Evolutionary conservation across 2,329 filamentous ascomycete species (phyloP).

Genomic region (Apiospora sp.): DNA sequence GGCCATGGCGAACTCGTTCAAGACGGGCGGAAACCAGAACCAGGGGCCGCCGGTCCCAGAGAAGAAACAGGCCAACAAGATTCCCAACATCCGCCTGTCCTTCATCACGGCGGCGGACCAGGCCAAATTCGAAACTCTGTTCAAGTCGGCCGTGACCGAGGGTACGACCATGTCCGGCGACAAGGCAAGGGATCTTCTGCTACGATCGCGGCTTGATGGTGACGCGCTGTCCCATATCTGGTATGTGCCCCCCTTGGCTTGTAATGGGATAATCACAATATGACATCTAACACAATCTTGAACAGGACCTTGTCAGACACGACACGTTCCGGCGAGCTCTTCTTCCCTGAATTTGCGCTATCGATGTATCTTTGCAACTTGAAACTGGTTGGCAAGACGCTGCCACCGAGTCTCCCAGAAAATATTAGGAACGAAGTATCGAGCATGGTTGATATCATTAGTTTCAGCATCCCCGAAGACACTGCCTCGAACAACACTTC

Average conservation of each 20-base stretch:
- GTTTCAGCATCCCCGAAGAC: slow-evolving; percentile 87
- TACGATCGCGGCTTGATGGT: slow-evolving; percentile 88
- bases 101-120: slow-evolving; percentile 97
- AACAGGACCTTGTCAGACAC: slow-evolving; percentile 89
- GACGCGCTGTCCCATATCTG: slow-evolving; percentile 92
- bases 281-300: slow-evolving; percentile 33
- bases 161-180: slow-evolving; percentile 88
- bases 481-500: slow-evolving; percentile 70
- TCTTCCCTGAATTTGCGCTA: slow-evolving; percentile 96
- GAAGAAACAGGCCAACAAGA: slow-evolving; percentile 71
- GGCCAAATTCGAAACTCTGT: slow-evolving; percentile 95
- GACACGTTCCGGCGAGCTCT: slow-evolving; percentile 92
- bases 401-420: slow-evolving; percentile 80
- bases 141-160: slow-evolving; percentile 92
- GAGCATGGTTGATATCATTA: slow-evolving; percentile 99
- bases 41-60: slow-evolving; percentile 55
- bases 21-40: slow-evolving; percentile 54
- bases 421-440: slow-evolving; percentile 95
- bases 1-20: slow-evolving; percentile 73
- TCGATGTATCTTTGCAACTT: slow-evolving; percentile 99
- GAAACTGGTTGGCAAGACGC: slow-evolving; percentile 83
- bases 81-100: slow-evolving; percentile 91
- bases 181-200: slow-evolving; percentile 86
- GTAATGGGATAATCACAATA: not conserved
- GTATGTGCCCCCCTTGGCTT: slow-evolving; percentile 54